Evolutionary conservation across 2,329 filamentous ascomycete species (phyloP).

Genomic region (Cyphellophora attinorum): DNA sequence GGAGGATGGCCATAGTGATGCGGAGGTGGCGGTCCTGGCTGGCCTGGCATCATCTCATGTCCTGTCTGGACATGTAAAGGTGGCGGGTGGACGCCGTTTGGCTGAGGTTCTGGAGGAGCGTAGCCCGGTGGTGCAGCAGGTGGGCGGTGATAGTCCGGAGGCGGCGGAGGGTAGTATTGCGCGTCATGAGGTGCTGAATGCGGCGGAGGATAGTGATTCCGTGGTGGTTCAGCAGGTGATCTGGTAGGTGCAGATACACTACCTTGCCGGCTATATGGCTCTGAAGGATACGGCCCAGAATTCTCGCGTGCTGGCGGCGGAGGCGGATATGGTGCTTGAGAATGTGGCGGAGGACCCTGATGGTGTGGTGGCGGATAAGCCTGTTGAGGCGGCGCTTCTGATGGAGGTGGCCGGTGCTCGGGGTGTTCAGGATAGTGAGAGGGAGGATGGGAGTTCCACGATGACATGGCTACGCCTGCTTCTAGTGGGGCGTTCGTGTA

Average conservation of each 20-base stretch:
- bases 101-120: constrained; percentile 12
- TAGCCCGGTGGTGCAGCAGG: constrained; percentile 14
- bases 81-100: constrained; percentile 15
- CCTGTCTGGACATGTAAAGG: constrained; percentile 15
- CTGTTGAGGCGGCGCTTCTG: constrained; percentile 11
- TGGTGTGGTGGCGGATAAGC: constrained; percentile 6
- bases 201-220: constrained; percentile 14
- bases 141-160: constrained; percentile 12
- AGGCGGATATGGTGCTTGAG: constrained; percentile 15
- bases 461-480: constrained; percentile 14
- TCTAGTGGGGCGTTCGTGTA: constrained; percentile 16
- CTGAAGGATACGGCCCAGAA: constrained; percentile 3
- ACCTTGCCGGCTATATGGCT: constrained; percentile 17
- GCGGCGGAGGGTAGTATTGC: constrained; percentile 12
- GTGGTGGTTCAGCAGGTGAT: constrained; percentile 16
- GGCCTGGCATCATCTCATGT: constrained; percentile 18
- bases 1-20: constrained; percentile 11
- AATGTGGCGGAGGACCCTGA: constrained; percentile 8
- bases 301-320: neutral
- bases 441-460: constrained; percentile 16
- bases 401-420: constrained; percentile 14
- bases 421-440: constrained; percentile 16
- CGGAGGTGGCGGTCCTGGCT: constrained; percentile 9
- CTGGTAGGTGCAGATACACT: constrained; percentile 17
- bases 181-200: constrained; percentile 14